Base-by-base conservation (phyloP, 2,329 filamentous ascomycete species). In the Pseudogymnoascus sp. region DNA sequence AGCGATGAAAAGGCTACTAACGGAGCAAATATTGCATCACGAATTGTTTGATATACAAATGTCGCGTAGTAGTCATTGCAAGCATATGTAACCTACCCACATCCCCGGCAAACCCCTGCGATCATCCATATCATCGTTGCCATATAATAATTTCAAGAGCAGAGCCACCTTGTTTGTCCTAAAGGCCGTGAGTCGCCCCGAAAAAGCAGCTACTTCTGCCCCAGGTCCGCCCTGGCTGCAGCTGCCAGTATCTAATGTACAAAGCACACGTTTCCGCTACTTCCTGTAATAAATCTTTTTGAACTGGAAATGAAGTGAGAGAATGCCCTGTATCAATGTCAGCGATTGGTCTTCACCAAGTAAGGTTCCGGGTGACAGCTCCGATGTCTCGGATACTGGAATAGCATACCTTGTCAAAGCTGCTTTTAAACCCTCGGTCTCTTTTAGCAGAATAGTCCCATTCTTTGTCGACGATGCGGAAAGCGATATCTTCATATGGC, bases 401-500 rank as follows among this genome's bases (percentile, higher is more conserved):
- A 18, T 18, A n/a, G 77, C 84, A 68, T 85, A 95, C 91, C 87
- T 96, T 97, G 77, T 99, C 95, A 75, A 97, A 99, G 67, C 90
- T 96, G 77, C 93, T 97, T 75, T 86, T 93, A 78, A 97, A 99
- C 1, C 95, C 96, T 65, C 95, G 85, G 71, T 99, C 95, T 70
- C 88, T 85, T 78, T 97, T 97, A 2, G 93, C 91, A 74, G 91
- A 96, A 74, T 97, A 99, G 76, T 99, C 95, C 95, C 95, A 99
- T 77, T 99, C 95, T 68, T 95, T 93, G 76, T 99, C 95, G 40
- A 99, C 93, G 69, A 99, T 97, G 40, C 93, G 86, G 73, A 99
- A 99, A 7, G 93, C 95, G 72, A 99, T 88, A 72, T 99, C 95
- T 75, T 97, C 91, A 73, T 99, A 99, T 4, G 95, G 95, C 3